These are phyloP conservation scores for Fusarium foetens DNA, from an alignment of 2,329 filamentous ascomycete species.

Conservation along the genomic window DNA sequence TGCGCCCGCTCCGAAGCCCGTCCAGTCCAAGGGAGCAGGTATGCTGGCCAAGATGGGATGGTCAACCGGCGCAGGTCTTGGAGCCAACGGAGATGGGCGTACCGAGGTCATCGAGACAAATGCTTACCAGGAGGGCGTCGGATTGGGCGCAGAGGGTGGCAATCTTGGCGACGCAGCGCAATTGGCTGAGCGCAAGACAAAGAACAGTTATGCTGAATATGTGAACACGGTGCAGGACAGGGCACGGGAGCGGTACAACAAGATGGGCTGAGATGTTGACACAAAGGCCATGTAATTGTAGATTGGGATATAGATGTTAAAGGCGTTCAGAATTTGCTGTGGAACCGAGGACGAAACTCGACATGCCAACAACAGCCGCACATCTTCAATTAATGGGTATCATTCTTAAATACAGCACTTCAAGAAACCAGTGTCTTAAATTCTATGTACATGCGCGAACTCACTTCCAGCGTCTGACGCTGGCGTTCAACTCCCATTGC, in stretches of 20 bases:
- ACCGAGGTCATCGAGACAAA: conserved; percentile 72
- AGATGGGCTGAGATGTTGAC: conserved; percentile 51
- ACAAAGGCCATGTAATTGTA: background rate
- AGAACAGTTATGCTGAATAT: conserved; percentile 69
- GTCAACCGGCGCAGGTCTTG: conserved; percentile 72
- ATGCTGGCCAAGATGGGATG: conserved; percentile 80
- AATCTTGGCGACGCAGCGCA: conserved; percentile 74
- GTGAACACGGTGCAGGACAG: conserved; percentile 72
- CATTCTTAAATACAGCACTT: conserved; percentile 3
- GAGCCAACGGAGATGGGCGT: conserved; percentile 69
- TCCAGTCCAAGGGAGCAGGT: conserved; percentile 70
- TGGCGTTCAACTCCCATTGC: background rate
- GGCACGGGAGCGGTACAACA: conserved; percentile 73
- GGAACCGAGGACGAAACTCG: background rate
- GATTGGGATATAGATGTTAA: conserved; percentile 1
- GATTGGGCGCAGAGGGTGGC: conserved; percentile 75
- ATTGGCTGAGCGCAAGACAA: conserved; percentile 70
- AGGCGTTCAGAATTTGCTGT: conserved; percentile 5
- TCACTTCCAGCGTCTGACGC: background rate
- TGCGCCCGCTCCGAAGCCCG: conserved; percentile 44
- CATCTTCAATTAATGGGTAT: conserved; percentile 21
- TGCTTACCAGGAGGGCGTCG: conserved; percentile 74
- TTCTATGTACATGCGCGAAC: background rate
- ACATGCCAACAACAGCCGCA: background rate
- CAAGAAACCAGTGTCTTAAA: background rate